Conservation (phyloP, 2,329 filamentous ascomycete genomes). For the Pleoardoris graminearum region DNA sequence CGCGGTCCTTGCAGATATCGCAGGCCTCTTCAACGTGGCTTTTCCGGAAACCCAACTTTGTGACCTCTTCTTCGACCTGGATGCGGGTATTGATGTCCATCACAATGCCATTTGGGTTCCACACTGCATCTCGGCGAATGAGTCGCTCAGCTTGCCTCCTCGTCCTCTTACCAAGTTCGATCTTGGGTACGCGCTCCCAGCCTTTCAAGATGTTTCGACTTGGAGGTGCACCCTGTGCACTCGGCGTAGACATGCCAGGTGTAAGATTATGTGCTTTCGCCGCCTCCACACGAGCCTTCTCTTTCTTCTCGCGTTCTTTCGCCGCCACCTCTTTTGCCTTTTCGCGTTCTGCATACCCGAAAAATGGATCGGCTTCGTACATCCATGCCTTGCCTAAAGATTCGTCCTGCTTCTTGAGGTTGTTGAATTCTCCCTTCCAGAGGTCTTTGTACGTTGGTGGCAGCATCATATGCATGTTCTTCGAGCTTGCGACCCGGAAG, state of each 20-base stretch:
- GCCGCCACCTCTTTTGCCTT: constrained; percentile 74
- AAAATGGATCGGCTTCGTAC: constrained; percentile 95
- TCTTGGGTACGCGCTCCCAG: constrained; percentile 83
- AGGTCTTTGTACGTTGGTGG: constrained; percentile 86
- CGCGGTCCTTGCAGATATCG: constrained; percentile 83
- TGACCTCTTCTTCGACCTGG: constrained; percentile 71
- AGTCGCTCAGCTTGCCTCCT: constrained; percentile 78
- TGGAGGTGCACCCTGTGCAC: constrained; percentile 31
- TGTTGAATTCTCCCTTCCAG: constrained; percentile 86
- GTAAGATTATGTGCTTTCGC: constrained; percentile 65
- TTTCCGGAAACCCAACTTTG: constrained; percentile 79
- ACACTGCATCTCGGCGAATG: constrained; percentile 75
- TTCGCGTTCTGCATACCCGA: constrained; percentile 75
- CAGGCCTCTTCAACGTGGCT: constrained; percentile 90
- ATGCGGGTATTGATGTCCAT: constrained; percentile 63
- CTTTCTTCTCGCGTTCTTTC: constrained; percentile 73
- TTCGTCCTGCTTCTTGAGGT: constrained; percentile 78
- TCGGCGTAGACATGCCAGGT: constrained; percentile 37
- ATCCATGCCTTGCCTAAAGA: constrained; percentile 80
- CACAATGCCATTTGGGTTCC: constrained; percentile 79
- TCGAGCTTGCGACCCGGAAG: constrained; percentile 91
- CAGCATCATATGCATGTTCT: constrained; percentile 92
- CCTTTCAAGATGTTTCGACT: constrained; percentile 62
- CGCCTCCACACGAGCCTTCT: constrained; percentile 57
- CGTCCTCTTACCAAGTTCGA: constrained; percentile 87